phyloP scores from a whole-genome alignment of 2,329 filamentous ascomycete species.

The Pyricularia sp. region DNA sequence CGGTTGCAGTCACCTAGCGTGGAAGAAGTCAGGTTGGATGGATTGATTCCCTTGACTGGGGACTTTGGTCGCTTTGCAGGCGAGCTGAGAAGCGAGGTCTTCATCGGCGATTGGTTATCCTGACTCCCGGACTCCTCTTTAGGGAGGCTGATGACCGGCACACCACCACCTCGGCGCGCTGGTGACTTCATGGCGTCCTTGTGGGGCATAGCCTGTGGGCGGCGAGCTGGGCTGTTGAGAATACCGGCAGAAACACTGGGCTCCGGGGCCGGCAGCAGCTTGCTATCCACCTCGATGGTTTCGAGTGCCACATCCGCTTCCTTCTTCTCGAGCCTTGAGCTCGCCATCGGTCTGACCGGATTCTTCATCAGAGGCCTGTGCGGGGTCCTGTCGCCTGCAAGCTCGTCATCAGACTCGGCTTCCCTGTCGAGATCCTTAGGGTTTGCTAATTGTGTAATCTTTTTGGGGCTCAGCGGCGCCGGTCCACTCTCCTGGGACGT shows the following conservation, averaged over 20 bases:
- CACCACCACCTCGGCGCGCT: conserved; percentile 41
- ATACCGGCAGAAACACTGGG: conserved; percentile 20
- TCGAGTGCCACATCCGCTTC: background rate
- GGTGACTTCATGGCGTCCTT: conserved; percentile 49
- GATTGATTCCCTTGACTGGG: conserved; percentile 28
- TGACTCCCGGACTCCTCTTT: conserved; percentile 12
- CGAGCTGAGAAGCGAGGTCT: conserved; percentile 33
- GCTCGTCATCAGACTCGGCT: conserved; percentile 48
- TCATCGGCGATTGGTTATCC: conserved; percentile 25
- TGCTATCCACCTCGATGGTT: conserved; percentile 12
- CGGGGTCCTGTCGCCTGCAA: conserved; percentile 41
- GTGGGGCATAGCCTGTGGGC: conserved; percentile 39
- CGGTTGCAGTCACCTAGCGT: conserved; percentile 15
- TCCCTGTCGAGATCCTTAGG: conserved; percentile 25
- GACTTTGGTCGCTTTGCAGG: conserved; percentile 41
- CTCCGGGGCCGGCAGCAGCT: conserved; percentile 24
- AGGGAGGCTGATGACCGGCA: conserved; percentile 9
- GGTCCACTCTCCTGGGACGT: conserved; percentile 3
- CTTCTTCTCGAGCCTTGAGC: conserved; percentile 19
- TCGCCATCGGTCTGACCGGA: conserved; percentile 39
- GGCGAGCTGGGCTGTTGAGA: conserved; percentile 46
- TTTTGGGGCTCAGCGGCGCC: conserved; percentile 54
- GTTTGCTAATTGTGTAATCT: conserved; percentile 47
- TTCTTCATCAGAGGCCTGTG: conserved; percentile 44
- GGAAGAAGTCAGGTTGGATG: conserved; percentile 12